These are phyloP conservation scores for Trichoderma orchidacearum DNA, from an alignment of 495 filamentous ascomycete genomes.

Conservation along the genomic window DNA sequence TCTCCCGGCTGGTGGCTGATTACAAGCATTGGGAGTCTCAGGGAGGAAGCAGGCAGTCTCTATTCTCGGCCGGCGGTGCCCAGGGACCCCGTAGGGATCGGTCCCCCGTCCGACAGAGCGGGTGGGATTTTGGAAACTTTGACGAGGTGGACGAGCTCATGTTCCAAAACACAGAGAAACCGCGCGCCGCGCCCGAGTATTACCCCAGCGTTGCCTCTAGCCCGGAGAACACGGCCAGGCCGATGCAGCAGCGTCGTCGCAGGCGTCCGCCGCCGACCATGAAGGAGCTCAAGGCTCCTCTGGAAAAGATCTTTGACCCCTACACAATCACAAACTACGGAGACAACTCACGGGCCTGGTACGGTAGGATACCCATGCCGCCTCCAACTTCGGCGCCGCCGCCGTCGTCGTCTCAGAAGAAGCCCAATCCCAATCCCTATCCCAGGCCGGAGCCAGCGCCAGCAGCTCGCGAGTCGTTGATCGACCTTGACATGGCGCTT, in stretches of 20 bases:
- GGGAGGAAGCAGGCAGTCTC: constrained; percentile 70
- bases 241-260: constrained; percentile 26
- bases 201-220: constrained; percentile 32
- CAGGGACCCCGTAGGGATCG: constrained; percentile 34
- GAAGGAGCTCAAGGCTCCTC: constrained; percentile 30
- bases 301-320: constrained; percentile 43
- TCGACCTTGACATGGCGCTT: constrained; percentile 40
- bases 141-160: constrained; percentile 63
- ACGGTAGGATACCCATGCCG: constrained; percentile 20
- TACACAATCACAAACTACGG: constrained; percentile 42
- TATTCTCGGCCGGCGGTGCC: constrained; percentile 67
- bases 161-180: constrained; percentile 25
- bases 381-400: constrained; percentile 37
- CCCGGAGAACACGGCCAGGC: constrained; percentile 22
- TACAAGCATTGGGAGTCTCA: constrained; percentile 78
- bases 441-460: constrained; percentile 13
- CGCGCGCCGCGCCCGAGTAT: constrained; percentile 36
- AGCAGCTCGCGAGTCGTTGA: constrained; percentile 37
- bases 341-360: constrained; percentile 37
- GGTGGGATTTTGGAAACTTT: constrained; percentile 90
- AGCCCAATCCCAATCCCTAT: constrained; percentile 15
- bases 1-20: constrained; percentile 62
- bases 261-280: constrained; percentile 37
- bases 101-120: constrained; percentile 40
- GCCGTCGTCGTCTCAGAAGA: constrained; percentile 34